A percentile compares a stretch with the other conserved stretches of the same genome.
These are phyloP conservation scores for Leucaena leucocephala DNA, from an alignment of 306 rosid genomes.

Conservation along the genomic window DNA sequence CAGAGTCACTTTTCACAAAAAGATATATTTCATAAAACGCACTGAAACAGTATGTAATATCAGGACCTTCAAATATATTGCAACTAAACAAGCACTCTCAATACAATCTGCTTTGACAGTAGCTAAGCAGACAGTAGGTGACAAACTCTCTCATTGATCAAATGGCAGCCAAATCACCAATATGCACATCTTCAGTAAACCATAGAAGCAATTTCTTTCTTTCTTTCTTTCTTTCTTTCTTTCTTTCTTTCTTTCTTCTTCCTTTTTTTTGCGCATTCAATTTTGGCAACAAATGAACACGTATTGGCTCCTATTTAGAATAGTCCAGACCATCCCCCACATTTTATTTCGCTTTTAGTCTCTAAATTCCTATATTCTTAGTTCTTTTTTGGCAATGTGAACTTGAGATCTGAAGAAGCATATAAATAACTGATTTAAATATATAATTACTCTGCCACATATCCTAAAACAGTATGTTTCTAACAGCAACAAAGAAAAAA, in stretches of 20 bases:
- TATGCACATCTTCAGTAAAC: not conserved
- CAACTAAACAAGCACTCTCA: conserved; percentile 7
- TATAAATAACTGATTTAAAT: conserved; percentile 5
- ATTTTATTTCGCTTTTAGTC: not conserved
- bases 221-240: not conserved
- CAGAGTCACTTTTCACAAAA: conserved; percentile 4
- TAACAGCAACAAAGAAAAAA: conserved; percentile 2
- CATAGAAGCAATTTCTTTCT: not conserved
- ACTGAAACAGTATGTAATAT: conserved; percentile 19
- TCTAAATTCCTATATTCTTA: not conserved
- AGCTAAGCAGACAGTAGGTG: not conserved
- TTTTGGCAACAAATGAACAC: not conserved
- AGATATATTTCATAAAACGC: conserved; percentile 6
- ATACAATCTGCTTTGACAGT: not conserved
- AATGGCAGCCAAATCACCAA: conserved; percentile 14
- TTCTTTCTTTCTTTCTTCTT: too few species aligned
- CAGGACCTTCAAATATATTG: not conserved
- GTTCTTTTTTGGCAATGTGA: not conserved
- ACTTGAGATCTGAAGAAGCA: not conserved
- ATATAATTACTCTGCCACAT: conserved; percentile 11
- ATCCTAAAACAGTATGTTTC: conserved; percentile 6
- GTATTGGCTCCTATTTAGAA: not conserved
- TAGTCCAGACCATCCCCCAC: not conserved
- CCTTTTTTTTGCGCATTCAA: not conserved
- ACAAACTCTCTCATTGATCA: conserved; percentile 1